phyloP scores from a whole-genome alignment of 2,329 filamentous ascomycete genomes.

The Fusarium sp. region DNA sequence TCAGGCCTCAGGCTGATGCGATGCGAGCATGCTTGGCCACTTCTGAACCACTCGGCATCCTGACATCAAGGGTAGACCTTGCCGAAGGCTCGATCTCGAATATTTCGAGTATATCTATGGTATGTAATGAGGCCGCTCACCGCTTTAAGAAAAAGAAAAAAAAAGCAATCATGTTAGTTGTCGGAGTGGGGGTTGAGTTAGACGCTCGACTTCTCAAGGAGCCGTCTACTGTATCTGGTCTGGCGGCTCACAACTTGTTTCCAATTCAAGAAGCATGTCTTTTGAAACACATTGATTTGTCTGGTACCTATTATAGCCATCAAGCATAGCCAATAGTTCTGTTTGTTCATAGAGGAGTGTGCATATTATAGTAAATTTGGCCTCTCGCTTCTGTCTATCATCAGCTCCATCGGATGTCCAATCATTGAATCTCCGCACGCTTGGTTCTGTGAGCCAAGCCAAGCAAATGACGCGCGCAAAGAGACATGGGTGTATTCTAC shows the following conservation, averaged over 20 bases:
- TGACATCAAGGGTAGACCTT: conserved; percentile 20
- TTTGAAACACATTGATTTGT: conserved; percentile 14
- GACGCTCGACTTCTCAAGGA: conserved; percentile 20
- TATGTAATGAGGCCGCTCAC: conserved; percentile 30
- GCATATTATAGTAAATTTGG: conserved; percentile 22
- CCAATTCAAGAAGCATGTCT: conserved; percentile 30
- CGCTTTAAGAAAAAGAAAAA: conserved; percentile 28
- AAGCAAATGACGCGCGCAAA: conserved; percentile 23
- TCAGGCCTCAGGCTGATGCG: background rate
- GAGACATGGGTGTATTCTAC: conserved; percentile 2
- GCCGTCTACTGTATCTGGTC: conserved; percentile 5
- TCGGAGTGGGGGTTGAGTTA: conserved; percentile 10
- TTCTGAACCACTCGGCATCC: background rate
- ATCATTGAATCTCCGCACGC: conserved; percentile 30
- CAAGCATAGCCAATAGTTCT: conserved; percentile 11
- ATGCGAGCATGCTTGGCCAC: background rate
- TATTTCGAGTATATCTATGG: background rate
- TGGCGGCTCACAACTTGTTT: conserved; percentile 21
- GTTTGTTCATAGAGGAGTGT: conserved; percentile 28
- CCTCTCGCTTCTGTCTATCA: conserved; percentile 5
- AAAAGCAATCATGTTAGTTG: conserved; percentile 13
- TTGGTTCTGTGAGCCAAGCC: conserved; percentile 24
- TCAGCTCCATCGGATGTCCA: conserved; percentile 9
- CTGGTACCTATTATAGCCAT: conserved; percentile 10
- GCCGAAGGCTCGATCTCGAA: background rate